phyloP scores from a whole-genome alignment of 2,329 filamentous ascomycete genomes.

The Diaporthe helianthi region DNA sequence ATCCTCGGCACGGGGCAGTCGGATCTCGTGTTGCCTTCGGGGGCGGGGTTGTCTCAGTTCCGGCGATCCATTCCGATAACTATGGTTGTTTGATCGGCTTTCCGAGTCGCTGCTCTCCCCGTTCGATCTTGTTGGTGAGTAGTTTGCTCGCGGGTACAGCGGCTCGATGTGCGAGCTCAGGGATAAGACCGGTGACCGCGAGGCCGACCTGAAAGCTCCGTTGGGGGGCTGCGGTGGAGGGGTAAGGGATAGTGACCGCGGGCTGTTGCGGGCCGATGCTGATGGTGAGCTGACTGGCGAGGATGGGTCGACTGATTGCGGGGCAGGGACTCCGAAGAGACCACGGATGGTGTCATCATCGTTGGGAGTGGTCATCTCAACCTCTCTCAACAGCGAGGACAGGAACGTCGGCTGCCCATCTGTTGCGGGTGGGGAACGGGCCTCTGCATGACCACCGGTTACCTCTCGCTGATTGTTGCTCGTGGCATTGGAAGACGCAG shows the following conservation, averaged over 20 bases:
- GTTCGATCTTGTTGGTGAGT: slow-evolving; percentile 64
- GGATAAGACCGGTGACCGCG: slow-evolving; percentile 62
- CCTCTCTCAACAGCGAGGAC: slow-evolving; percentile 85
- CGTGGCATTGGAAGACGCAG: slow-evolving; percentile 27
- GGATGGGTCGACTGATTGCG: slow-evolving; percentile 43
- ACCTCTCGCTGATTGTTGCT: slow-evolving; percentile 32
- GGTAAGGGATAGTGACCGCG: slow-evolving; percentile 70
- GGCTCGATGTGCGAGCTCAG: slow-evolving; percentile 77
- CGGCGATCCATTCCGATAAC: slow-evolving; percentile 41
- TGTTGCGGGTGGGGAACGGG: slow-evolving; percentile 43
- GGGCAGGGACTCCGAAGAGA: slow-evolving; percentile 45
- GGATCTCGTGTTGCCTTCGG: slow-evolving; percentile 51
- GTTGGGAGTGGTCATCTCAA: slow-evolving; percentile 70
- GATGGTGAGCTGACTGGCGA: slow-evolving; percentile 65
- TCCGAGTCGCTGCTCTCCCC: slow-evolving; percentile 57
- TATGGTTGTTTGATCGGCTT: slow-evolving; percentile 35
- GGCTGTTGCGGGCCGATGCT: slow-evolving; percentile 70
- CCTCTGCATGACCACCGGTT: slow-evolving; percentile 31
- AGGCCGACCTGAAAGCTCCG: slow-evolving; percentile 65
- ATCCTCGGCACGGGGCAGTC: slow-evolving; percentile 62
- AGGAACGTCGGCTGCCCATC: slow-evolving; percentile 77
- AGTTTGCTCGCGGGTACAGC: slow-evolving; percentile 76
- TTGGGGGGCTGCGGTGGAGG: slow-evolving; percentile 65
- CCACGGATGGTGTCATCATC: slow-evolving; percentile 61
- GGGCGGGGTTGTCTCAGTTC: slow-evolving; percentile 62